phyloP scores from a whole-genome alignment of 2,329 filamentous ascomycete species.

The Colletotrichum sp. region DNA sequence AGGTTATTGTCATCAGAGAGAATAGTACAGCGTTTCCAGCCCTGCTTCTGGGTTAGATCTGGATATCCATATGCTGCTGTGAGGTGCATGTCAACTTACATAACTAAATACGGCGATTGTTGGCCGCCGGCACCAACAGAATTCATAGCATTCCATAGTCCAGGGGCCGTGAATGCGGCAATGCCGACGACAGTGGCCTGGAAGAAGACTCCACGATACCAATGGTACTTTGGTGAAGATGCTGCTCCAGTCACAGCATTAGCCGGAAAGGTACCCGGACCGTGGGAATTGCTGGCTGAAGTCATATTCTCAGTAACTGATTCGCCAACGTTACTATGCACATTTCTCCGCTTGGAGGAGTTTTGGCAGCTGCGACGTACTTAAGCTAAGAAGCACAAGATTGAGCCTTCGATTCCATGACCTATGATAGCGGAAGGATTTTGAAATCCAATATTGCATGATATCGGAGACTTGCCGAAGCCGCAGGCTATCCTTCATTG shows the following conservation, averaged over 20 bases:
- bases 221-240: slow-evolving; percentile 13
- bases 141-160: slow-evolving; percentile 35
- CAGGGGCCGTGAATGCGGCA: slow-evolving; percentile 31
- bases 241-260: neutral
- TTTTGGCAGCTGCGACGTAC: neutral
- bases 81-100: slow-evolving; percentile 18
- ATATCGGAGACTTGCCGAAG: neutral
- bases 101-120: slow-evolving; percentile 32
- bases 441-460: neutral
- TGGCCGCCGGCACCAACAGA: slow-evolving; percentile 32
- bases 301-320: neutral
- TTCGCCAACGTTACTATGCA: neutral
- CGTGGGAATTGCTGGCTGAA: neutral
- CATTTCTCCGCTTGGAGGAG: neutral
- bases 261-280: neutral
- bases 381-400: neutral
- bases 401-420: neutral
- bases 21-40: slow-evolving; percentile 41
- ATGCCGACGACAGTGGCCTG: slow-evolving; percentile 29
- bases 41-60: slow-evolving; percentile 16
- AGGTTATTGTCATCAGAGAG: slow-evolving; percentile 37
- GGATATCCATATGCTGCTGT: neutral
- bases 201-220: slow-evolving; percentile 32
- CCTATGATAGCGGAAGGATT: neutral
- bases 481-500: neutral